Conservation (phyloP, 2,329 filamentous ascomycete genomes). For the Pyricularia pennisetigena region DNA sequence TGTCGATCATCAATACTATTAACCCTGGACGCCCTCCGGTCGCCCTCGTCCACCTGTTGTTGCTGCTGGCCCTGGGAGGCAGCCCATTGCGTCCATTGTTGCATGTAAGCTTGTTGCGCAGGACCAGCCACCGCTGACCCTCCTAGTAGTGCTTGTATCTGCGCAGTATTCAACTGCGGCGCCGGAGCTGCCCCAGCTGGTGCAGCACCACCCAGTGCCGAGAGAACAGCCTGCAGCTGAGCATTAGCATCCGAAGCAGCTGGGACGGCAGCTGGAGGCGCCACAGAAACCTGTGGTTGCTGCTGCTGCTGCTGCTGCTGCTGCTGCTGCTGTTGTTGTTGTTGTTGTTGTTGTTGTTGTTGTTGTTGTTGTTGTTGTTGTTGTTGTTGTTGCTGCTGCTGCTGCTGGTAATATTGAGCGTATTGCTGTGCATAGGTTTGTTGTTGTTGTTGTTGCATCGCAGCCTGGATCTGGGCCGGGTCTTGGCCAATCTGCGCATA, state of each 20-base stretch:
- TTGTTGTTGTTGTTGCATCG: constrained; percentile 15
- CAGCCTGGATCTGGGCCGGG: constrained; percentile 14
- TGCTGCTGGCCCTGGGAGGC: constrained; percentile 7
- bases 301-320: constrained; percentile 19
- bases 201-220: constrained; percentile 1
- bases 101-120: constrained; percentile 1
- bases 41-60: constrained; percentile 10
- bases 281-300: constrained; percentile 10
- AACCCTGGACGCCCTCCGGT: constrained; percentile 7
- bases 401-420: constrained; percentile 23
- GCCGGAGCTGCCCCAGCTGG: background rate
- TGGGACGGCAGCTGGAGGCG: constrained; percentile 8
- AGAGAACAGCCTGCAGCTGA: constrained; percentile 10
- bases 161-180: constrained; percentile 4
- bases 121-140: constrained; percentile 1
- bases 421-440: constrained; percentile 19
- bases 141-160: constrained; percentile 11
- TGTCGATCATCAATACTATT: constrained; percentile 5
- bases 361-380: constrained; percentile 7
- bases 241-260: constrained; percentile 5
- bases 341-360: constrained; percentile 13
- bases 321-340: constrained; percentile 22
- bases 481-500: constrained; percentile 23
- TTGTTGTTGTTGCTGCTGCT: constrained; percentile 12
- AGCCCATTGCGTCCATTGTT: constrained; percentile 6